phyloP scores from a whole-genome alignment of 768 basidiomycete species.

The Fistulinella prunicolor region DNA sequence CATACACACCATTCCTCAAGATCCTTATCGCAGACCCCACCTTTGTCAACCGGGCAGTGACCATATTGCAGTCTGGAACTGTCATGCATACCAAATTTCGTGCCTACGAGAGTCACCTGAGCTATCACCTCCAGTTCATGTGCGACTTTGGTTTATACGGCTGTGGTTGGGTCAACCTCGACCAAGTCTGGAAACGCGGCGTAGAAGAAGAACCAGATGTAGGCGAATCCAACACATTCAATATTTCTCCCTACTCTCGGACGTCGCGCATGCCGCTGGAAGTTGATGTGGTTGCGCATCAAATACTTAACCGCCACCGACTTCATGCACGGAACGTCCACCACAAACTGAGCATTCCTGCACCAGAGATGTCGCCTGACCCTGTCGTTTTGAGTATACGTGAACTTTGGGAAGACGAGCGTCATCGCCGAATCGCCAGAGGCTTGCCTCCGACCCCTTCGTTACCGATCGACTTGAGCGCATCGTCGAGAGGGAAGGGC shows the following conservation, averaged over 20 bases:
- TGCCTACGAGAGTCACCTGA: constrained; percentile 88
- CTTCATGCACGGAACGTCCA: constrained; percentile 64
- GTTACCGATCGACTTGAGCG: constrained; percentile 68
- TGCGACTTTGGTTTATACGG: constrained; percentile 94
- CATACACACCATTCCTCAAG: constrained; percentile 87
- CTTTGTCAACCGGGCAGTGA: constrained; percentile 62
- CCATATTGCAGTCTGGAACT: constrained; percentile 77
- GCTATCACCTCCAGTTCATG: constrained; percentile 87
- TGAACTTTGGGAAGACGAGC: constrained; percentile 96
- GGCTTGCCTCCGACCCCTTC: constrained; percentile 74
- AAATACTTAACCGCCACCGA: constrained; percentile 80
- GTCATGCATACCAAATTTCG: constrained; percentile 77
- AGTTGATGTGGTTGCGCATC: constrained; percentile 75
- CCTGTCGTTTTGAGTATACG: constrained; percentile 85
- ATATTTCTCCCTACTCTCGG: constrained; percentile 56
- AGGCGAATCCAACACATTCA: constrained; percentile 30
- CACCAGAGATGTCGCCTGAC: constrained; percentile 49
- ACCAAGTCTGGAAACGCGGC: constrained; percentile 59
- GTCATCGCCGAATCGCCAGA: constrained; percentile 59
- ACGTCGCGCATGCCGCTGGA: constrained; percentile 76
- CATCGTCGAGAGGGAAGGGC: constrained; percentile 52
- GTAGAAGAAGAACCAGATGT: constrained; percentile 21
- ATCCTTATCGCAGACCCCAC: constrained; percentile 72
- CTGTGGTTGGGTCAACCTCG: constrained; percentile 84
- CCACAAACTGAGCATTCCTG: constrained; percentile 61